phyloP scores from a whole-genome alignment of 1,284 basidiomycete genomes.

The Melampsora larici-populina region DNA sequence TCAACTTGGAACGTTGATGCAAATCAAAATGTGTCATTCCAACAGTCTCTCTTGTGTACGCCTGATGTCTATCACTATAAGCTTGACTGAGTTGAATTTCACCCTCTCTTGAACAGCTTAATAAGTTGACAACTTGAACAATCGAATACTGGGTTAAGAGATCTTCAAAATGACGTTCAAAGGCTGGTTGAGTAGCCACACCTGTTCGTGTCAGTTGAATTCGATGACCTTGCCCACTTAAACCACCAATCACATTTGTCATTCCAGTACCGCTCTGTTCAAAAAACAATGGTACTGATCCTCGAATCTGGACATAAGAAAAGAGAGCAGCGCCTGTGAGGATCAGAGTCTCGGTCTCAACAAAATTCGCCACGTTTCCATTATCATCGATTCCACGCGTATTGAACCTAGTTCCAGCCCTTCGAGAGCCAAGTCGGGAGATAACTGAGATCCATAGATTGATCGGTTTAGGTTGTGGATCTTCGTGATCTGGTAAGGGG shows the following conservation, averaged over 20 bases:
- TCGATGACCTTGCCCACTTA: slow-evolving; percentile 50
- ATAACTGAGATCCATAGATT: slow-evolving; percentile 68
- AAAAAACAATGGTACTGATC: slow-evolving; percentile 39
- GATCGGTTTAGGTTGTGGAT: slow-evolving; percentile 53
- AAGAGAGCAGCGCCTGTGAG: slow-evolving; percentile 13
- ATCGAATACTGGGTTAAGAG: slow-evolving; percentile 50
- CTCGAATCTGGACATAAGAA: slow-evolving; percentile 24
- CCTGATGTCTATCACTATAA: slow-evolving; percentile 71
- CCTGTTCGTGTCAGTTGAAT: slow-evolving; percentile 49
- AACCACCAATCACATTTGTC: slow-evolving; percentile 60
- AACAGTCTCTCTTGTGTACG: slow-evolving; percentile 59
- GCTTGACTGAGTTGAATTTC: slow-evolving; percentile 78
- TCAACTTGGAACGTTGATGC: slow-evolving; percentile 74
- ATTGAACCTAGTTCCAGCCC: slow-evolving; percentile 95
- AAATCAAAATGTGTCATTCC: slow-evolving; percentile 88
- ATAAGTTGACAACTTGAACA: slow-evolving; percentile 51
- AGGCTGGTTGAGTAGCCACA: slow-evolving; percentile 51
- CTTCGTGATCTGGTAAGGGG: slow-evolving; percentile 68
- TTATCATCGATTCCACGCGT: slow-evolving; percentile 97
- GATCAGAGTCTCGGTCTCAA: slow-evolving; percentile 65
- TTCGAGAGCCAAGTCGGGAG: slow-evolving; percentile 84
- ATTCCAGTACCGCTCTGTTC: slow-evolving; percentile 55
- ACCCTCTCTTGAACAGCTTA: slow-evolving; percentile 63
- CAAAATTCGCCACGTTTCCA: slow-evolving; percentile 95
- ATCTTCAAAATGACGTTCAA: slow-evolving; percentile 52